phyloP scores from a whole-genome alignment of 2,329 filamentous ascomycete genomes.

The Aureobasidium sp. region DNA sequence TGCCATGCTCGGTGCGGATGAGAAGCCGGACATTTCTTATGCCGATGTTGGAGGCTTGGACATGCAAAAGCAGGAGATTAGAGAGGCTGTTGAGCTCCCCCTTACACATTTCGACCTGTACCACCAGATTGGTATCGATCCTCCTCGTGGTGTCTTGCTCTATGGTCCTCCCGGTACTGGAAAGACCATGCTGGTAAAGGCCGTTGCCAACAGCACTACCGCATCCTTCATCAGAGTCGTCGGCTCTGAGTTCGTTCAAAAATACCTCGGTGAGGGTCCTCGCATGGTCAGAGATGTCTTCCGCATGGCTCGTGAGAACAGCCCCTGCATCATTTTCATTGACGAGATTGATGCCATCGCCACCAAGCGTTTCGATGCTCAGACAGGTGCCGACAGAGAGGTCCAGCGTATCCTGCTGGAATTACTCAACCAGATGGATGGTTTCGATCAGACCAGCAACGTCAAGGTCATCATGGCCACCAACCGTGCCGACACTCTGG shows the following conservation, averaged over 20 bases:
- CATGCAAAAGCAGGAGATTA: constrained; percentile 99
- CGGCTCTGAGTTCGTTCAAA: constrained; percentile 97
- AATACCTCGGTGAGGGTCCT: constrained; percentile 94
- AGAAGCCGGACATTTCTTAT: constrained; percentile 98
- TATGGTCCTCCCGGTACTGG: constrained; percentile 94
- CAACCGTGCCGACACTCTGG: constrained; percentile 93
- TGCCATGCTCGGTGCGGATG: constrained; percentile 90
- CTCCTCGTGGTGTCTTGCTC: constrained; percentile 87
- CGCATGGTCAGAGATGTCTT: constrained; percentile 99
- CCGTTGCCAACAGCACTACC: constrained; percentile 95
- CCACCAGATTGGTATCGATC: constrained; percentile 98
- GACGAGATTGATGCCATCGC: constrained; percentile 99
- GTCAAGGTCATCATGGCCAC: constrained; percentile 99
- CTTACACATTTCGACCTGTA: constrained; percentile 98
- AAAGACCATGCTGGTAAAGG: constrained; percentile 97
- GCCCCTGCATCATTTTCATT: constrained; percentile 97
- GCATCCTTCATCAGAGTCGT: constrained; percentile 98
- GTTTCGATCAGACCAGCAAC: constrained; percentile 97
- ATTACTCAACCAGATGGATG: constrained; percentile 98
- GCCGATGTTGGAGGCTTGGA: constrained; percentile 95
- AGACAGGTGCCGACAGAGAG: constrained; percentile 95
- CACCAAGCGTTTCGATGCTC: constrained; percentile 97
- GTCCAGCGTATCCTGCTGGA: constrained; percentile 98
- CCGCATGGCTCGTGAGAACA: constrained; percentile 97
- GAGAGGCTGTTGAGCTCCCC: constrained; percentile 93